Percentiles rank a stretch among this genome's conserved stretches.
Conservation (phyloP, 345 rosid genomes). For the Pseudoturritis turrita region DNA sequence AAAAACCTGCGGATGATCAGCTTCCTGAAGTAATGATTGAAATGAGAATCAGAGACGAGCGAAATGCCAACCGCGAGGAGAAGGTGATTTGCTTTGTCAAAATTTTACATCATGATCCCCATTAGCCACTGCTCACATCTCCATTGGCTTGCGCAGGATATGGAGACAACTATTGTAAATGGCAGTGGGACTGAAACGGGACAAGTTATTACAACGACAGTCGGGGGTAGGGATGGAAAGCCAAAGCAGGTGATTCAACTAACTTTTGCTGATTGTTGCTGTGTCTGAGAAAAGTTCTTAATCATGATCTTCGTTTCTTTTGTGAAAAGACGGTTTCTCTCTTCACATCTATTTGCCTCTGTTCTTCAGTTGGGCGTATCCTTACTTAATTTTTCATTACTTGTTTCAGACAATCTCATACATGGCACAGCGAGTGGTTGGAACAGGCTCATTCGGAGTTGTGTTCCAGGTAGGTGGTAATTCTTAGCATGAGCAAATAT, state of each 20-base stretch:
- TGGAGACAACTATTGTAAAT: slow-evolving; percentile 56
- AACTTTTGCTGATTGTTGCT: not conserved
- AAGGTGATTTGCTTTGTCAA: slow-evolving; percentile 40
- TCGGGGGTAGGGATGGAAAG: slow-evolving; percentile 83
- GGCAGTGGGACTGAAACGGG: slow-evolving; percentile 90
- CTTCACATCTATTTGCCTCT: not conserved
- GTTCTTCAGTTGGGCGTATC: not conserved
- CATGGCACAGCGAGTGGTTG: slow-evolving; percentile 92
- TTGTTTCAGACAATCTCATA: slow-evolving; percentile 76
- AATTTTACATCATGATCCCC: not conserved
- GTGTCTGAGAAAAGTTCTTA: not conserved
- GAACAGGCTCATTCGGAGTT: slow-evolving; percentile 95
- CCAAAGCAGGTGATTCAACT: slow-evolving; percentile 76
- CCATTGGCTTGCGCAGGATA: slow-evolving; percentile 42
- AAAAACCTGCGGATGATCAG: slow-evolving; percentile 47
- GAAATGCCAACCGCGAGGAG: slow-evolving; percentile 41
- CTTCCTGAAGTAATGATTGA: slow-evolving; percentile 61
- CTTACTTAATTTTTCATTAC: not conserved
- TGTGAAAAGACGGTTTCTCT: not conserved
- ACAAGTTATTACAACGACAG: slow-evolving; percentile 70
- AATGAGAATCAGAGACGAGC: slow-evolving; percentile 61
- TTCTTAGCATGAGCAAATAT: not conserved
- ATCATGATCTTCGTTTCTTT: not conserved
- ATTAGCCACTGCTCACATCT: not conserved
- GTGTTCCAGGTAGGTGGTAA: slow-evolving; percentile 67